Base-by-base conservation (phyloP, 257 asterid genomes). In the Henckelia pumila region DNA sequence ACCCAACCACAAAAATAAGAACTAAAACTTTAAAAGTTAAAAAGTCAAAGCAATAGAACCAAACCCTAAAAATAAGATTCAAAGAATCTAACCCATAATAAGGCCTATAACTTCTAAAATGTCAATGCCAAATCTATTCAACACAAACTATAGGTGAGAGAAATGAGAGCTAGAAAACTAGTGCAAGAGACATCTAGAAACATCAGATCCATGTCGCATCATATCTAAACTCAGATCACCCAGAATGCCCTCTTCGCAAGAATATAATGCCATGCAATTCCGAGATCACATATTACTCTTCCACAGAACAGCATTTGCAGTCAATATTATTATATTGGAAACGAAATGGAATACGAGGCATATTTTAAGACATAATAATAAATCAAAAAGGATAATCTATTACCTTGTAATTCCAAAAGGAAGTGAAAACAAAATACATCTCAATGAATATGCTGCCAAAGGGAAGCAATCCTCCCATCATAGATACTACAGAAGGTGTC, bases 371-470 rank as follows among this genome's bases (percentile, higher is more conserved):
- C n/a, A 21, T 33, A 44, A 21, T 33, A 44, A 62, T 19, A 61
- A 29, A 20, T 14, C 25, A 50, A 20, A 60, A 7, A 58, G 11
- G 25, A 28, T 32, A n/a, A 53, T 35, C 8, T 9, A 21, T 72
- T 77, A 85, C 92, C 92, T 85, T 85, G 84, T 85, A 85, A 71
- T 85, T 85, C 92, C 92, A 85, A 72, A 85, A 85, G 71, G 92
- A 85, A 56, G 89, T 85, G 81, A 85, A 85, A 72, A 85, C 89
- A 23, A 85, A 85, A 65, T 85, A 85, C 92, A 85, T 85, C 77
- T 85, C 92, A 40, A 85, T 85, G 72, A 85, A 85, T 64, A 85
- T 85, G 70, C 92, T 83, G 62, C 92, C 92, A 59, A 85, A 83
- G 40, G 92, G 92, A 61, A 85, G 81, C 76, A 85, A 70, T 50